These are phyloP conservation scores for Exophiala sp. DNA, from an alignment of 2,329 filamentous ascomycete species.

Conservation along the genomic window DNA sequence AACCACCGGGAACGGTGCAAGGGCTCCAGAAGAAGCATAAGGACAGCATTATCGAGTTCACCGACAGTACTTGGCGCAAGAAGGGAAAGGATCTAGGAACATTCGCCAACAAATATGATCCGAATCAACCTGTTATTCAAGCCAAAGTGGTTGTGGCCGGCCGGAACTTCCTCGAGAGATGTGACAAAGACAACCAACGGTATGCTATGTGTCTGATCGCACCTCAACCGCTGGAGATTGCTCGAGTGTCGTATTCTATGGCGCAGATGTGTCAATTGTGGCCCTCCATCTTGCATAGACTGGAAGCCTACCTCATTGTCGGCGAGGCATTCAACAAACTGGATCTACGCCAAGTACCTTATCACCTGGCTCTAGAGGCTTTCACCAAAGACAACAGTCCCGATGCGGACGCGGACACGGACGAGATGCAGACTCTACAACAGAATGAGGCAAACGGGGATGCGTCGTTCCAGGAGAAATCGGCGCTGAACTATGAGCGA, in stretches of 20 bases:
- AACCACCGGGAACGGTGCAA: conserved; percentile 51
- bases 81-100: conserved; percentile 12
- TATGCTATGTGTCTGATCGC: conserved; percentile 59
- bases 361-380: conserved; percentile 70
- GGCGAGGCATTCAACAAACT: conserved; percentile 66
- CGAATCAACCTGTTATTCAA: conserved; percentile 73
- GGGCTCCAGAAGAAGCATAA: conserved; percentile 38
- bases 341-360: conserved; percentile 56
- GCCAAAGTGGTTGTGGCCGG: conserved; percentile 68
- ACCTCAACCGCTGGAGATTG: conserved; percentile 70
- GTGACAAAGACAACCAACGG: conserved; percentile 48
- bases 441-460: not conserved
- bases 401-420: conserved; percentile 65
- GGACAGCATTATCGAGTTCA: conserved; percentile 74
- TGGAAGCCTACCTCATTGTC: conserved; percentile 76
- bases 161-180: conserved; percentile 75
- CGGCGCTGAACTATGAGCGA: conserved; percentile 92
- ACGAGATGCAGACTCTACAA: not conserved
- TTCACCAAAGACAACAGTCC: conserved; percentile 90
- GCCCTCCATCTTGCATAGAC: conserved; percentile 74
- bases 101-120: conserved; percentile 44
- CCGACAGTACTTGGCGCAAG: conserved; percentile 55
- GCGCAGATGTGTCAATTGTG: conserved; percentile 69
- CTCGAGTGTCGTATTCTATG: conserved; percentile 64
- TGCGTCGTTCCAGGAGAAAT: conserved; percentile 37